phyloP scores from a whole-genome alignment of 2,329 filamentous ascomycete genomes.

The Fusarium hainanense region DNA sequence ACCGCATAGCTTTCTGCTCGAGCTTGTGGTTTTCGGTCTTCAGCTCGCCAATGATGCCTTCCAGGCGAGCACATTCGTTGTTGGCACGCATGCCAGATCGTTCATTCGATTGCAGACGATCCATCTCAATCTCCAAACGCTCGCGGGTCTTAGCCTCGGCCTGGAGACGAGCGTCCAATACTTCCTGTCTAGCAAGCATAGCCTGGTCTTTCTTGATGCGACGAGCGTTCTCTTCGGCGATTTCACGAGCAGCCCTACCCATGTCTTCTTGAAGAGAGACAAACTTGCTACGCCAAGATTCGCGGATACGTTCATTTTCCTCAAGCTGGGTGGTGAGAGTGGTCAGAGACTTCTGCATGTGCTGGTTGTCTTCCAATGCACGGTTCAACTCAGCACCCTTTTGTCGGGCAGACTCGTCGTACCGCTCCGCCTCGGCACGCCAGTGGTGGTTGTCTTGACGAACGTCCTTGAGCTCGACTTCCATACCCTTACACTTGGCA shows the following conservation, averaged over 20 bases:
- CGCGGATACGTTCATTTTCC: slow-evolving; percentile 85
- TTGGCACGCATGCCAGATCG: slow-evolving; percentile 73
- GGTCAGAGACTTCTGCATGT: slow-evolving; percentile 77
- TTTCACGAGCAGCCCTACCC: slow-evolving; percentile 79
- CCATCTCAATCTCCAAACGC: slow-evolving; percentile 73
- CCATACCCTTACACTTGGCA: slow-evolving; percentile 64
- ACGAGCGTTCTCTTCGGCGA: slow-evolving; percentile 83
- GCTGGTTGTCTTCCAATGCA: slow-evolving; percentile 71
- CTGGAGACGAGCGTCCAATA: slow-evolving; percentile 80
- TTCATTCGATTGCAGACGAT: slow-evolving; percentile 72
- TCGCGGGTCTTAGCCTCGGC: slow-evolving; percentile 78
- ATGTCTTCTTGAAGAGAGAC: slow-evolving; percentile 89
- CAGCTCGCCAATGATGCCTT: slow-evolving; percentile 65
- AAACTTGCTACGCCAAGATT: slow-evolving; percentile 86
- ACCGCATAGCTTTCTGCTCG: slow-evolving; percentile 73
- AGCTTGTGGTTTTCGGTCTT: slow-evolving; percentile 77
- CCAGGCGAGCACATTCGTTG: slow-evolving; percentile 70
- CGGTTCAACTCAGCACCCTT: slow-evolving; percentile 62
- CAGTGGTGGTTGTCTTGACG: slow-evolving; percentile 69
- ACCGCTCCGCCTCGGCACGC: slow-evolving; percentile 70
- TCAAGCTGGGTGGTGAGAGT: slow-evolving; percentile 82
- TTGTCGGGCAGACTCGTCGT: slow-evolving; percentile 62
- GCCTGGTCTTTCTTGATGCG: slow-evolving; percentile 84
- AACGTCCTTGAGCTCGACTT: slow-evolving; percentile 66
- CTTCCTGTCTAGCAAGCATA: slow-evolving; percentile 80